These are phyloP conservation scores for Hysterangium stoloniferum DNA, from an alignment of 768 basidiomycete genomes.

Conservation along the genomic window DNA sequence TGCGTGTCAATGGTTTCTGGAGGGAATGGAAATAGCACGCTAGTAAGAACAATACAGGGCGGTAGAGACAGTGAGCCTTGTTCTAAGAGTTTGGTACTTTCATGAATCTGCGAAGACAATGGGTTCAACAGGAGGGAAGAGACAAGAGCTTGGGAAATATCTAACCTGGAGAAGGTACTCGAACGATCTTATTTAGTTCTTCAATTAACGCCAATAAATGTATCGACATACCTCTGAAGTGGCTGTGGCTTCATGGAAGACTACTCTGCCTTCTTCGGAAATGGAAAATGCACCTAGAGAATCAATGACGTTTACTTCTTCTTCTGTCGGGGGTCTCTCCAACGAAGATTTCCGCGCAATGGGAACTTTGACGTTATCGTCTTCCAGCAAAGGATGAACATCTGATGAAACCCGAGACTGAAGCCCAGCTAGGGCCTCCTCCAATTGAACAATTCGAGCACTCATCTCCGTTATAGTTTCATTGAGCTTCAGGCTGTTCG, in stretches of 20 bases:
- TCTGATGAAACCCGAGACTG: constrained; percentile 8
- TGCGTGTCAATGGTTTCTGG: constrained; percentile 6
- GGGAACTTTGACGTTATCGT: constrained; percentile 2
- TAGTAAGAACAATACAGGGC: constrained; percentile 6
- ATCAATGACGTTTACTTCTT: constrained; percentile 26
- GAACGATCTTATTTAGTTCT: background rate
- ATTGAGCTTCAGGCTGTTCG: constrained; percentile 10
- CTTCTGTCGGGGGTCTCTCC: constrained; percentile 16
- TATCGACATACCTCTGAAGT: constrained; percentile 39
- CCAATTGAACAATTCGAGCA: constrained; percentile 5
- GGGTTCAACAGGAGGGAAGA: no score
- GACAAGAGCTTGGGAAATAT: no score
- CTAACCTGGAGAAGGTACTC: constrained; percentile 12
- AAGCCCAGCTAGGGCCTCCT: constrained; percentile 7
- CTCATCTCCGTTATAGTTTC: constrained; percentile 12
- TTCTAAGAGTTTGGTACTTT: background rate
- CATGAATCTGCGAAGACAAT: no score
- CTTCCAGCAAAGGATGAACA: constrained; percentile 4
- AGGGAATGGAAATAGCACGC: constrained; percentile 10
- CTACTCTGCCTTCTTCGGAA: constrained; percentile 38
- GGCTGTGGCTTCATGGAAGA: constrained; percentile 43
- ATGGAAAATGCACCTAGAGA: constrained; percentile 43
- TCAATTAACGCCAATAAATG: background rate
- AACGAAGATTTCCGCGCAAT: constrained; percentile 10
- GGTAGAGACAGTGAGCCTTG: constrained; percentile 6